Conservation (phyloP, 2,329 filamentous ascomycete genomes). For the Diaporthe citrichinensis region DNA sequence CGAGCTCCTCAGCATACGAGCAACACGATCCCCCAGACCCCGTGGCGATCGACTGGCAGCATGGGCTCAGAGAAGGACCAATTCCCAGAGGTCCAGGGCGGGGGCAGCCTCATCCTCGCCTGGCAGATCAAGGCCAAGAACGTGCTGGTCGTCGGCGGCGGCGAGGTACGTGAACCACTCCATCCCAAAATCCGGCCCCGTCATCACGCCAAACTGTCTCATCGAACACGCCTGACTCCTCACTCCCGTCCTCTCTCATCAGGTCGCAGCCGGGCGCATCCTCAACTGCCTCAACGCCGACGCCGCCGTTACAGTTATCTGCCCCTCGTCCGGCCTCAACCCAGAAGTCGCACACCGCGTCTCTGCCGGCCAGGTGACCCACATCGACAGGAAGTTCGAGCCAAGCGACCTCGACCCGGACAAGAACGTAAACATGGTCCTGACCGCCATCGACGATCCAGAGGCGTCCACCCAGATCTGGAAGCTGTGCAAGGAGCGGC, state of each 20-base stretch:
- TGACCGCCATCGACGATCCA: constrained; percentile 94
- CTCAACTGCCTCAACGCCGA: constrained; percentile 96
- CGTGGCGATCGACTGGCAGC: constrained; percentile 3
- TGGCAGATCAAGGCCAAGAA: constrained; percentile 94
- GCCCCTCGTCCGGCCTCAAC: constrained; percentile 84
- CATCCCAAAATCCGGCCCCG: constrained; percentile 14
- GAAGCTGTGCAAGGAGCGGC: constrained; percentile 89
- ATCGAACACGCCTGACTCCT: background rate
- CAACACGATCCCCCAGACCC: background rate
- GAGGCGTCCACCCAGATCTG: constrained; percentile 91
- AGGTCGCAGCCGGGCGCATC: constrained; percentile 97
- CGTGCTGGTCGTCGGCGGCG: constrained; percentile 93
- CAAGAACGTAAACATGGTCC: constrained; percentile 89
- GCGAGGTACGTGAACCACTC: constrained; percentile 75
- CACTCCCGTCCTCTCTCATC: constrained; percentile 41
- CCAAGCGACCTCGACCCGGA: constrained; percentile 85
- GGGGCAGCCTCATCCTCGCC: constrained; percentile 92
- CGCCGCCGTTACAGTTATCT: constrained; percentile 88
- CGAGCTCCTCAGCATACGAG: background rate
- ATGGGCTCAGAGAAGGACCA: constrained; percentile 47
- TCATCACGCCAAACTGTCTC: background rate
- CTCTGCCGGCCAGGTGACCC: constrained; percentile 79
- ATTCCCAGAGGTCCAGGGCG: constrained; percentile 88
- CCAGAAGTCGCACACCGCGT: constrained; percentile 90
- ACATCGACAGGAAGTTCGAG: constrained; percentile 87